Base-by-base conservation (phyloP, 2,329 filamentous ascomycete genomes). In the Alternaria longipes region DNA sequence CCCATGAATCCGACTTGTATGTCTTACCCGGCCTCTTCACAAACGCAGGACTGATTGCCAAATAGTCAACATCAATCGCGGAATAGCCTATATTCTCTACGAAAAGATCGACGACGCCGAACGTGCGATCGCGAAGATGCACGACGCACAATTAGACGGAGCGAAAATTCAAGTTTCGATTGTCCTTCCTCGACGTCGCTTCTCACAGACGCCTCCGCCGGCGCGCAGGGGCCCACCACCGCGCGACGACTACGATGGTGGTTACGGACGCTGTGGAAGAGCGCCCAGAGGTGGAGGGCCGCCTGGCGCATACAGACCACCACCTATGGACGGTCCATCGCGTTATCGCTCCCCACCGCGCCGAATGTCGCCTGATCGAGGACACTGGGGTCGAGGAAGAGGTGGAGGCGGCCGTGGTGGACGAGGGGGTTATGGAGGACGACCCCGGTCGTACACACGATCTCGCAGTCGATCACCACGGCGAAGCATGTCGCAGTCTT, bases 111-210 rank as follows among this genome's bases (percentile, higher is more conserved):
- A 87, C 51, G 91, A 94, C 65, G 94, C 95, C 24, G 93, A 97
- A 80, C 85, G 89, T 14, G 95, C 95, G 28, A 96, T 97, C 70
- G 89, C 94, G 18, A 92, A 97, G 77, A 98, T 99, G 95, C 95
- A 99, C 79, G 95, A 99, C 81, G 93, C 92, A n/a, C 92, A 97
- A 74, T 82, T 97, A 28, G 94, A 97, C 78, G 93, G 93, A 53
- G 88, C 90, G 22, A 84, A 89, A 40, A 89, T 97, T 73, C 91
- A 90, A 73, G 94, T 97, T 50, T 95, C 92, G 45, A 95, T 97
- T 67, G 92, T 97, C 26, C 84, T 97, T 36, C 93, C 93, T 0
- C 88, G 91, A 51, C 89, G 91, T 72, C 92, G 93, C 70, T 92
- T 97, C 73, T 94, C 92, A 7, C 89, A 88, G 18, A 88, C 91